Percentiles rank a stretch among this genome's conserved stretches.
Evolutionary conservation across 225 moss, liverwort and hornwort genomes (phyloP).

Genomic region (Bryum argenteum): DNA sequence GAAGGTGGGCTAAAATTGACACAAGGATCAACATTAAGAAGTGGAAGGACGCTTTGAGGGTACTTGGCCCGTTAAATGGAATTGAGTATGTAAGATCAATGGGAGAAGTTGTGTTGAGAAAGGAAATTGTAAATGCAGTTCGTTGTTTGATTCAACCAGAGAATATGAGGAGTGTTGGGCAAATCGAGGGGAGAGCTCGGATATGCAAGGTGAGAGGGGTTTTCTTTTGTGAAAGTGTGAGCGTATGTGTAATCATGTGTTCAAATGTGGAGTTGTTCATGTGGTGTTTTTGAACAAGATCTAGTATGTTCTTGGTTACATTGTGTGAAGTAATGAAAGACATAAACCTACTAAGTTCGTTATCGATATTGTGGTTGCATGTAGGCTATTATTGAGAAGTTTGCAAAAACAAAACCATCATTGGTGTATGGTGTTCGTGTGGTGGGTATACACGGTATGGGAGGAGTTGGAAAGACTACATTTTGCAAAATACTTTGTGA

Average conservation of each 20-base stretch:
- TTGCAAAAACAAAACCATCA: fast-evolving
- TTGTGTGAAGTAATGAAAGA: background rate
- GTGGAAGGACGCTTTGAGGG: conserved; percentile 23
- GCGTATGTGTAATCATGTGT: no score
- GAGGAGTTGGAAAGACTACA: conserved; percentile 25
- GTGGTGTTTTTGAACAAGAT: no score
- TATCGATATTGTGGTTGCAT: background rate
- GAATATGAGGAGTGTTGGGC: background rate
- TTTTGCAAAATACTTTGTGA: background rate
- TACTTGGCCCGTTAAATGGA: background rate
- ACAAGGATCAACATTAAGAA: conserved; percentile 1
- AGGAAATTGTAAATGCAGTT: background rate
- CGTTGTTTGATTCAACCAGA: background rate
- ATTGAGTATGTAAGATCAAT: background rate
- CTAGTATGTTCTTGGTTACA: no score
- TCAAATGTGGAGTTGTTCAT: no score
- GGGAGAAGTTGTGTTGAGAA: conserved; percentile 12
- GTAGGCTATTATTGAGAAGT: background rate
- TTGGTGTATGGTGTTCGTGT: background rate
- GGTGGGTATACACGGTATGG: background rate
- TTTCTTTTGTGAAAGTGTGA: no score
- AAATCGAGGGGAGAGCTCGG: background rate
- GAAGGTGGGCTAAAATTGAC: no score
- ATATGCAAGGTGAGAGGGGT: background rate
- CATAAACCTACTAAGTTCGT: fast-evolving